Percentiles rank a stretch among this genome's conserved stretches.
These are phyloP conservation scores for Lycium ferocissimum DNA, from an alignment of 257 asterid species.

Conservation along the genomic window DNA sequence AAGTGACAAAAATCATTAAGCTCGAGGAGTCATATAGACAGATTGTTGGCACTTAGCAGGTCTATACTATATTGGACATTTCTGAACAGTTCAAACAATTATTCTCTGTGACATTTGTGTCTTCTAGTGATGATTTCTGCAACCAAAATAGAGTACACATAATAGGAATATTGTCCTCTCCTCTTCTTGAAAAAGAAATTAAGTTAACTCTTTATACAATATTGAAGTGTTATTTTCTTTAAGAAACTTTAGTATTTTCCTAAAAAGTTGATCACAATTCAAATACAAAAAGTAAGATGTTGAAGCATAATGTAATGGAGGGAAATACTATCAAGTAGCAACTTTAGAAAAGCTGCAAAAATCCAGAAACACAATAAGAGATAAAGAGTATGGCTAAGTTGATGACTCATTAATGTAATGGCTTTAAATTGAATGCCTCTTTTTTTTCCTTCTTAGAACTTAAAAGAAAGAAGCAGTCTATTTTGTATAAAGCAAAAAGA, in stretches of 20 bases:
- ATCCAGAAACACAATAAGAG: not conserved
- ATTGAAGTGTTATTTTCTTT: not conserved
- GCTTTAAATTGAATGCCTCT: constrained; percentile 24
- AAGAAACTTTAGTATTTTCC: not conserved
- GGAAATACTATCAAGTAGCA: not conserved
- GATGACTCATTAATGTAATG: not conserved
- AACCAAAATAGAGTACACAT: not conserved
- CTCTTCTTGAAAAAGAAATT: not conserved
- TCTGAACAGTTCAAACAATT: not conserved
- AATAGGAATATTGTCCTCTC: not conserved
- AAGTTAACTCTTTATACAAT: not conserved
- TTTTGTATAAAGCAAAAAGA: not conserved
- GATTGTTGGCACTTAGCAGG: not conserved
- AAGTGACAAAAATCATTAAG: not conserved
- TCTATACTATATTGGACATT: not conserved
- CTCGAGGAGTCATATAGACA: not conserved
- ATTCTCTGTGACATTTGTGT: constrained; percentile 16
- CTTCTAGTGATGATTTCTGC: constrained; percentile 17
- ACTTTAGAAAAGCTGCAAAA: constrained; percentile 25
- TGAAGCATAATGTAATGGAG: not conserved
- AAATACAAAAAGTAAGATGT: not conserved
- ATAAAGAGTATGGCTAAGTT: not conserved
- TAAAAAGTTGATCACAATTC: not conserved
- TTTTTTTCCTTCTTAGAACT: not conserved
- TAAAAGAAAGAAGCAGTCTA: not conserved